Conservation (phyloP, 2,329 filamentous ascomycete genomes). For the Aspergillus sp. region DNA sequence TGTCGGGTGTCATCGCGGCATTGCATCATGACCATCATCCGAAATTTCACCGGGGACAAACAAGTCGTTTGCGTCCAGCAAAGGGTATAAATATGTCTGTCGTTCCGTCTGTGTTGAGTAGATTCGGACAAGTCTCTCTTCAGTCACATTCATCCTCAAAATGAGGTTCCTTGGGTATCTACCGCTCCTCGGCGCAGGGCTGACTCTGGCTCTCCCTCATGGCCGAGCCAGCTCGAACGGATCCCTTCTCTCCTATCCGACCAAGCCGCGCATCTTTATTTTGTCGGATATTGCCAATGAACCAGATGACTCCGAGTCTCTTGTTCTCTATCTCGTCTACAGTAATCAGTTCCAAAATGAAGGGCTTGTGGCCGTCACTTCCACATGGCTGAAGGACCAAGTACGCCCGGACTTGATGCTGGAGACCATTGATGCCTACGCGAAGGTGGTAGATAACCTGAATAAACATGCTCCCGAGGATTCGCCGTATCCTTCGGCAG, state of each 20-base stretch:
- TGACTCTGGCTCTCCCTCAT: not conserved
- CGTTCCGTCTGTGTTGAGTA: not conserved
- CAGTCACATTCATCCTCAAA: not conserved
- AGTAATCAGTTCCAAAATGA: constrained; percentile 50
- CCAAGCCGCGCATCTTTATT: constrained; percentile 35
- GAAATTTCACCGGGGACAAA: not conserved
- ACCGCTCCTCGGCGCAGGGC: not conserved
- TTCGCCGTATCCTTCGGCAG: constrained; percentile 44
- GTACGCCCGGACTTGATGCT: constrained; percentile 47
- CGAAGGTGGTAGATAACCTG: constrained; percentile 49
- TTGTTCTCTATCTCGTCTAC: constrained; percentile 39
- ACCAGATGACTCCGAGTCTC: constrained; percentile 48
- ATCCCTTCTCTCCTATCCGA: not conserved
- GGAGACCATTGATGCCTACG: constrained; percentile 49
- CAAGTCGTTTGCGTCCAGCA: not conserved
- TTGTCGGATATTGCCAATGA: constrained; percentile 51
- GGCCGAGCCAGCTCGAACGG: not conserved
- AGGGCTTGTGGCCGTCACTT: constrained; percentile 50
- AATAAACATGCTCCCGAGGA: constrained; percentile 52
- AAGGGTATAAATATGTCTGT: not conserved
- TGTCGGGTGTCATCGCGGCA: not conserved
- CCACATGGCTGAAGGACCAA: constrained; percentile 47
- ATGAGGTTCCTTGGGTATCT: not conserved
- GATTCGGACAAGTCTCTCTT: not conserved
- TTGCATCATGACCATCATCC: not conserved